Base-by-base conservation (phyloP, 1,284 basidiomycete species). In the Rugosomyces carneus region DNA sequence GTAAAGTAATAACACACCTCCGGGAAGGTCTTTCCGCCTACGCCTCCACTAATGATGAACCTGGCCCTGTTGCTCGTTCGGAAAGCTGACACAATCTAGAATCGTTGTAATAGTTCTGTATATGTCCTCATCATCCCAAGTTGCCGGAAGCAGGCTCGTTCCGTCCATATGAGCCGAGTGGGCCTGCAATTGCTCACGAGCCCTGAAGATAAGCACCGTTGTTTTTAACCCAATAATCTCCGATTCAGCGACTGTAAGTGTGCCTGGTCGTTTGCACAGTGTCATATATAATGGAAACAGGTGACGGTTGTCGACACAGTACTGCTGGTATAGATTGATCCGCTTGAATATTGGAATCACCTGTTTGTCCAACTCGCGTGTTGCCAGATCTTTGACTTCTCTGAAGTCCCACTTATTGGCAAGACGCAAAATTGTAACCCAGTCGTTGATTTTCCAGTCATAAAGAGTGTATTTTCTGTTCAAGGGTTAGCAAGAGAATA, bases 391-490 rank as follows among this genome's bases (percentile, higher is more conserved):
- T 46, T 70, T 73, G 37, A 76, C 65, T 47, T 74, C 69, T 4
- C 51, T 24, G 55, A 77, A 75, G 6, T 62, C 54, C 74, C 74
- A 76, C 44, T 65, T 61, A 45, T 68, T 62, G 0, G 73, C 62
- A n/a, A 75, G 67, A 49, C 65, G 66, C 2, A 77, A 61, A 32
- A 77, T 69, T 3, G 59, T 59, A 2, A 57, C 60, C 75, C 75
- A 82, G 20, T 73, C 72, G 0, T 71, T 67, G 1, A 71, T 57
- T 1, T 64, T 61, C 43, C 49, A 52, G 13, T 78, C 69, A 51
- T 79, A 80, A 7, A 78, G 54, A 0, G 75, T 78, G 56, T 80
- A 78, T 61, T 66, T 69, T 11, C 79, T 80, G 51, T 13, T 40
- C 39, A 18, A n/a, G 26, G 6, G 7, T 21, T 8, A 20, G 6